phyloP scores from a whole-genome alignment of 108 stramenopile genomes.

The Cylindrotheca fusiformis region DNA sequence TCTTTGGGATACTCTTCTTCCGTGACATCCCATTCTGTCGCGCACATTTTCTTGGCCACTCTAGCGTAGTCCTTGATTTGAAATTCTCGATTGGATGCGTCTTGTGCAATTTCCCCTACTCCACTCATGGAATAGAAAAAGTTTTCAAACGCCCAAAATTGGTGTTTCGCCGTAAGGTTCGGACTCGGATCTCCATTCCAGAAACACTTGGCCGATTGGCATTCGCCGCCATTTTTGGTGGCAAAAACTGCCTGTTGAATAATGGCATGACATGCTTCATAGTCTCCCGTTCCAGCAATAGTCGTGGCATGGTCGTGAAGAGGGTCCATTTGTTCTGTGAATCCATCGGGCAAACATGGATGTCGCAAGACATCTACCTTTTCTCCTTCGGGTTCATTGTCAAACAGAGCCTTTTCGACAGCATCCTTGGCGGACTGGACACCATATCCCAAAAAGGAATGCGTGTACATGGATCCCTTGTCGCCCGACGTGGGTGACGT shows the following conservation, averaged over 20 bases:
- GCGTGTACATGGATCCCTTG: neutral
- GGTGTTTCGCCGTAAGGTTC: neutral
- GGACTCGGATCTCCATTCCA: neutral
- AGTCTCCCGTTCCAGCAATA: neutral
- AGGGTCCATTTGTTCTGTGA: neutral
- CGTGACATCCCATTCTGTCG: neutral
- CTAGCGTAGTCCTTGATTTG: neutral
- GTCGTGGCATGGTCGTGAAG: neutral
- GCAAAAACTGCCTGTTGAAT: neutral
- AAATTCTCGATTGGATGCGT: neutral
- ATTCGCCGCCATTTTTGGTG: neutral
- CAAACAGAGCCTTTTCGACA: neutral
- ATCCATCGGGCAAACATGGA: neutral
- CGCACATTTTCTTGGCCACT: neutral
- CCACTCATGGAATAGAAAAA: constrained; percentile 1
- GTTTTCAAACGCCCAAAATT: neutral
- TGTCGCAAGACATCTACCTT: neutral
- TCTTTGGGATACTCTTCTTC: neutral
- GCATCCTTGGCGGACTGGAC: neutral
- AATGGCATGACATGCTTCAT: neutral
- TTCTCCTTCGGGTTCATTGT: neutral
- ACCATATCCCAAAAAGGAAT: neutral
- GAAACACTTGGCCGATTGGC: neutral
- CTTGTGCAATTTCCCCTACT: neutral
- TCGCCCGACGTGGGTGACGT: neutral